A percentile compares a stretch with the other conserved stretches of the same genome.
Evolutionary conservation across 345 rosid genomes (phyloP).

Genomic region (Hibiscus trionum): DNA sequence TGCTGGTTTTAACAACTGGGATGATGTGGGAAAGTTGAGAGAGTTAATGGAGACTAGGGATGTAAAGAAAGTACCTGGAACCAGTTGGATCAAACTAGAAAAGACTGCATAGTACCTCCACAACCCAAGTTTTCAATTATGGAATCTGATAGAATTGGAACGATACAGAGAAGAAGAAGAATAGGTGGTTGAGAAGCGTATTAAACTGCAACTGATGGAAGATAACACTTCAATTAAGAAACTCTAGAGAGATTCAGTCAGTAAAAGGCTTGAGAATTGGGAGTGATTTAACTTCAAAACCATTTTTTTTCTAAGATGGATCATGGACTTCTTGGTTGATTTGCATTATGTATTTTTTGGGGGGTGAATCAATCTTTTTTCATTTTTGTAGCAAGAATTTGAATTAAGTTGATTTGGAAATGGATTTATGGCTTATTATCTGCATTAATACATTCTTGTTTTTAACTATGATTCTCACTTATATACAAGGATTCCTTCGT

Average conservation of each 20-base stretch:
- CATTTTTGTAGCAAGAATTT: not conserved
- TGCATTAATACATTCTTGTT: not conserved
- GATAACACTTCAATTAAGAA: not conserved
- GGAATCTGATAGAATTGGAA: not conserved
- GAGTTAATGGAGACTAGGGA: constrained; percentile 34
- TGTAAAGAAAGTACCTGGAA: constrained; percentile 48
- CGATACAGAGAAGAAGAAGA: no score
- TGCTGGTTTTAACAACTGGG: constrained; percentile 42
- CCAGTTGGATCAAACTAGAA: constrained; percentile 38
- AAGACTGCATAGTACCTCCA: not conserved
- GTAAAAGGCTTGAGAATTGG: not conserved
- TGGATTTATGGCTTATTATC: not conserved
- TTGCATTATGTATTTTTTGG: not conserved
- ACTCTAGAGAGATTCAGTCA: no score
- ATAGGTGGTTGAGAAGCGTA: not conserved
- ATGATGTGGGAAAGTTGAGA: constrained; percentile 35
- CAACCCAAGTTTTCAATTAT: not conserved
- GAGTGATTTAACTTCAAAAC: not conserved
- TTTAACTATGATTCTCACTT: not conserved
- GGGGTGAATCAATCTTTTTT: not conserved
- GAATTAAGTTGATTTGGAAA: not conserved
- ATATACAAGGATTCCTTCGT: not conserved
- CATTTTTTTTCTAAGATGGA: not conserved
- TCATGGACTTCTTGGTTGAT: not conserved
- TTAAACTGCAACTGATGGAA: not conserved